Base-by-base conservation (phyloP, 306 rosid species). In the Potentilla sterilis region DNA sequence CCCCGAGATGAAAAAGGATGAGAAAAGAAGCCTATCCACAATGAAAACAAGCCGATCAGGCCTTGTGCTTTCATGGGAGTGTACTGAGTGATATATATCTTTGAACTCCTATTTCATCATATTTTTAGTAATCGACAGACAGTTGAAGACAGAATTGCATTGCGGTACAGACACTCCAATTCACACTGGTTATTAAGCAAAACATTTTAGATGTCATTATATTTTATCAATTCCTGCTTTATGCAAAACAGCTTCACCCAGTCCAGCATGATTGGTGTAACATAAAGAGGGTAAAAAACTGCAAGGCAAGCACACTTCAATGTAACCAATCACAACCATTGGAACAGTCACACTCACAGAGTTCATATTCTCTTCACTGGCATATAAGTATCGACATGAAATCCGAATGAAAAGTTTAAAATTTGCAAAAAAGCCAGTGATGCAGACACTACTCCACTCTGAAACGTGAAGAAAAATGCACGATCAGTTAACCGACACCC, bases 401-500 rank as follows among this genome's bases (percentile, higher is more conserved):
- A 75, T 73, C 19, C 47, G 4, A 76, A 59, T 18, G 61, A 80
- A 67, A 71, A 34, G 66, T 63, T 58, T 72, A 55, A 67, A 75
- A 78, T 55, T 22, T 9, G 48, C 15, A 69, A 28, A 28, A 28
- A 73, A n/a, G 43, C 13, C 71, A 73, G 69, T 12, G 4, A 24
- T 34, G 74, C 79, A 75, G 35, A 24, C 75, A n/a, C 64, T 41
- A 52, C 76, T 70, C 52, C 72, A 72, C 61, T 68, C 75, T 57
- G 43, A 79, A 22, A 59, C 51, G 14, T 54, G 54, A 28, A 48
- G 47, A 86, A 14, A 69, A 80, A 73, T 76, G 79, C 48, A 69
- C 62, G 89, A 85, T 84, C 75, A 70, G 76, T 61, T 35, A n/a
- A 47, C 35, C 12, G 65, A 44, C 81, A 54, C 19, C 62, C 22